A percentile compares a stretch with the other conserved stretches of the same genome.
Conservation (phyloP, 305 asterid species). For the Plantago coronopus region DNA sequence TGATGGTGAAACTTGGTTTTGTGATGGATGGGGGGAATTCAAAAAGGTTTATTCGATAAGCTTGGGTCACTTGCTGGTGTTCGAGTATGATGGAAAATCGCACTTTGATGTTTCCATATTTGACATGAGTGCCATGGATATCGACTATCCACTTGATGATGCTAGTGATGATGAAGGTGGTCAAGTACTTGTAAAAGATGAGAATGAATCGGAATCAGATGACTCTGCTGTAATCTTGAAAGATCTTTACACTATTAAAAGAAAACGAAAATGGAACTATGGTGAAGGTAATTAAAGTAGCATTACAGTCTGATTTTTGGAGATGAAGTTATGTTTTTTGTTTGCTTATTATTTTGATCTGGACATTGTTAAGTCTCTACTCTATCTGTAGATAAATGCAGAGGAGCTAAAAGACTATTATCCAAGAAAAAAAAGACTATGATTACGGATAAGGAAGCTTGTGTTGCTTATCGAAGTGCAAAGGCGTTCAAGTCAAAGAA, state of each 20-base stretch:
- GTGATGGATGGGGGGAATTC: slow-evolving; percentile 2
- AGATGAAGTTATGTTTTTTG: not conserved
- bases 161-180: not conserved
- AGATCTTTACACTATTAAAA: not conserved
- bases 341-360: not conserved
- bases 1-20: slow-evolving; percentile 4
- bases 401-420: not conserved
- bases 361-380: not conserved
- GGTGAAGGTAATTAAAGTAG: not conserved
- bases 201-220: slow-evolving; percentile 9
- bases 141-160: not conserved
- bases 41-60: not conserved
- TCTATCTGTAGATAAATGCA: slow-evolving; percentile 5
- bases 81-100: not conserved
- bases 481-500: slow-evolving; percentile 19
- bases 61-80: not conserved
- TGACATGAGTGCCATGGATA: not conserved
- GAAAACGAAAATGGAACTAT: slow-evolving; percentile 1
- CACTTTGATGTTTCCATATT: not conserved
- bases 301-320: slow-evolving; percentile 6
- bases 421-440: not conserved
- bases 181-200: not conserved
- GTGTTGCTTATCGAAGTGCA: slow-evolving; percentile 22
- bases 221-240: slow-evolving; percentile 20
- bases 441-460: slow-evolving; percentile 5